A percentile compares a stretch with the other conserved stretches of the same genome.
These are phyloP conservation scores for Lanmaoa rubissima DNA, from an alignment of 768 basidiomycete genomes.

Conservation along the genomic window DNA sequence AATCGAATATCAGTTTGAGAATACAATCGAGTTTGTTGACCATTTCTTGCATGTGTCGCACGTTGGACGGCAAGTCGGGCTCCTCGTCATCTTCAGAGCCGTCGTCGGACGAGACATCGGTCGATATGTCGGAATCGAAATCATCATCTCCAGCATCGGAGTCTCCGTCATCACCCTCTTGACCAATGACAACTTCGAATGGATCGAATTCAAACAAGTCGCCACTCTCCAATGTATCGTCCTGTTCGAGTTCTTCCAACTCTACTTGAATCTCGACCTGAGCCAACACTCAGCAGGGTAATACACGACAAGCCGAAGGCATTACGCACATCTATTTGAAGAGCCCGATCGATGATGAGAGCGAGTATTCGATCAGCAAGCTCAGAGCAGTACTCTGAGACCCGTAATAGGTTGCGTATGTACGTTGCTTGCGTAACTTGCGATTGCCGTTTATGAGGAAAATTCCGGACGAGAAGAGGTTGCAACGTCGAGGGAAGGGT, in stretches of 20 bases:
- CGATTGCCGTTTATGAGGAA: conserved; percentile 91
- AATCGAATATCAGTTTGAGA: conserved; percentile 79
- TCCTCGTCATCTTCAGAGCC: conserved; percentile 45
- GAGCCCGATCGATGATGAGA: conserved; percentile 88
- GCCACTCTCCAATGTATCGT: conserved; percentile 49
- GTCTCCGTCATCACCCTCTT: conserved; percentile 62
- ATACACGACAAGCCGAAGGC: neutral
- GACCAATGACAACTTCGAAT: conserved; percentile 80
- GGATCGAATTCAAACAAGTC: conserved; percentile 77
- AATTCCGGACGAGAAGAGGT: conserved; percentile 78
- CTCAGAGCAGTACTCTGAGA: conserved; percentile 87
- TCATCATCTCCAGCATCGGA: conserved; percentile 55
- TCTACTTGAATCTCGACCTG: conserved; percentile 98
- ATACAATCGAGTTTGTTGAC: conserved; percentile 90
- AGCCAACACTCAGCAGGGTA: neutral
- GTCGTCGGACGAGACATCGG: conserved; percentile 75
- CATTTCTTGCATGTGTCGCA: conserved; percentile 80
- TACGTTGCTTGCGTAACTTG: conserved; percentile 81
- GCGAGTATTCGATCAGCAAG: conserved; percentile 80
- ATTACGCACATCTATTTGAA: conserved; percentile 86
- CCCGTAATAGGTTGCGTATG: conserved; percentile 81
- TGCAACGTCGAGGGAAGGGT: conserved; percentile 86
- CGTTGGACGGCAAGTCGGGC: conserved; percentile 43
- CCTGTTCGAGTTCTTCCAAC: conserved; percentile 84
- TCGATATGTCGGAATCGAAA: conserved; percentile 51